A percentile compares a stretch with the other conserved stretches of the same genome.
These are phyloP conservation scores for Rhizopus delemar DNA, from an alignment of 371 early-diverging fungal species.

Conservation along the genomic window DNA sequence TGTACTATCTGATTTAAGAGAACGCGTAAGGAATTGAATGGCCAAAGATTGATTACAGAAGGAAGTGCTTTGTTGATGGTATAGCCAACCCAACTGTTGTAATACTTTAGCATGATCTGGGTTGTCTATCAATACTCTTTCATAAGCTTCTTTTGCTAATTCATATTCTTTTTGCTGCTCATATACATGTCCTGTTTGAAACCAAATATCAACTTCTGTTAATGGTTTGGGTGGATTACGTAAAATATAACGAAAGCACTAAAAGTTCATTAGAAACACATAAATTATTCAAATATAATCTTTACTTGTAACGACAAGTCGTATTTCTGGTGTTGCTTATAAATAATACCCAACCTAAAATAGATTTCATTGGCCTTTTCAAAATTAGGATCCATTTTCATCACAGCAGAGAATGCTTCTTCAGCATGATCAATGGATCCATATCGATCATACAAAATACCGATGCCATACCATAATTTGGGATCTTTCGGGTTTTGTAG, in stretches of 20 bases:
- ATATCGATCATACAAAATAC: slow-evolving; percentile 50
- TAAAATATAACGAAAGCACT: too few relatives aligned
- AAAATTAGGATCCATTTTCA: slow-evolving; percentile 81
- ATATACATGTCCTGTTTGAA: too few relatives aligned
- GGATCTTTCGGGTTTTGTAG: too few relatives aligned
- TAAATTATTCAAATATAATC: too few relatives aligned
- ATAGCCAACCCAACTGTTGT: slow-evolving; percentile 93
- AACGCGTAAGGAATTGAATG: slow-evolving; percentile 74
- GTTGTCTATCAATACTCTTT: slow-evolving; percentile 80
- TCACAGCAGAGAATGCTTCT: slow-evolving; percentile 88
- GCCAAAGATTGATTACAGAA: slow-evolving; percentile 86
- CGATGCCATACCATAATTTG: too few relatives aligned
- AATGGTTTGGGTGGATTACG: too few relatives aligned
- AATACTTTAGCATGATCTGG: slow-evolving; percentile 92
- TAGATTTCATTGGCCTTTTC: slow-evolving; percentile 95
- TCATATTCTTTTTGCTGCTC: slow-evolving; percentile 38
- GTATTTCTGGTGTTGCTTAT: slow-evolving; percentile 90
- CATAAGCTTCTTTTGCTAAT: slow-evolving; percentile 88
- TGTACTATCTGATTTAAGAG: slow-evolving; percentile 77
- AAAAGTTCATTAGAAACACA: too few relatives aligned
- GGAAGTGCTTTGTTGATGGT: slow-evolving; percentile 74
- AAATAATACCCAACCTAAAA: slow-evolving; percentile 92
- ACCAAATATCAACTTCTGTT: too few relatives aligned
- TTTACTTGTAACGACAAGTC: slow-evolving; percentile 74
- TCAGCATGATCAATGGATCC: slow-evolving; percentile 93